These are phyloP conservation scores for Moesziomyces sp. DNA, from an alignment of 1,284 basidiomycete genomes.

Conservation along the genomic window DNA sequence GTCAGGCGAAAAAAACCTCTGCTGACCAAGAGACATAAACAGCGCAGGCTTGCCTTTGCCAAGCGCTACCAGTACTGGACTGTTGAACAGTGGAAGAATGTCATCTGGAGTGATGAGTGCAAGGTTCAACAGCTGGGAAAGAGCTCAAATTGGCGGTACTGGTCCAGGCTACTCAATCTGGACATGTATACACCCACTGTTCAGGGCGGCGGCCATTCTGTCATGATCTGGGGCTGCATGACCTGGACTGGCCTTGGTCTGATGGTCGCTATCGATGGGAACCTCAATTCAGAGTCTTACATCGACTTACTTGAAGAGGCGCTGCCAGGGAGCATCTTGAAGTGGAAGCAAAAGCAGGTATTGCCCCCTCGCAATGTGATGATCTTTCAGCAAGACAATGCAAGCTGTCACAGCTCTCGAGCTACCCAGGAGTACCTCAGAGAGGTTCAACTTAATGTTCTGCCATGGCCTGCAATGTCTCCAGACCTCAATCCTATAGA, in stretches of 20 bases:
- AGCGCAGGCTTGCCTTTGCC: constrained; percentile 5
- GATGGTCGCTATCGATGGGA: constrained; percentile 11
- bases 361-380: background rate
- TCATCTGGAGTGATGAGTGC: constrained; percentile 20
- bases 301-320: background rate
- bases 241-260: constrained; percentile 13
- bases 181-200: too few relatives aligned
- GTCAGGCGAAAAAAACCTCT: constrained; percentile 1
- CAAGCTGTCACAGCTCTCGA: background rate
- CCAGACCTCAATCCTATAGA: constrained; percentile 14
- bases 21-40: constrained; percentile 1
- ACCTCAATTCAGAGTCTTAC: constrained; percentile 2
- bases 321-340: constrained; percentile 3
- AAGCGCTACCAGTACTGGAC: constrained; percentile 13
- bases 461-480: constrained; percentile 13
- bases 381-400: constrained; percentile 5
- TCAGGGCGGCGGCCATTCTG: too few relatives aligned
- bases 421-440: constrained; percentile 7
- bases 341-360: constrained; percentile 4
- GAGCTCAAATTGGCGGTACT: background rate
- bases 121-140: constrained; percentile 6
- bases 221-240: too few relatives aligned
- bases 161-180: too few relatives aligned
- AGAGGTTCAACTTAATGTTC: constrained; percentile 4
- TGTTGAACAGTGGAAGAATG: constrained; percentile 6